Conservation (phyloP, 108 stramenopile species). For the Hondaea fermentalgiana region DNA sequence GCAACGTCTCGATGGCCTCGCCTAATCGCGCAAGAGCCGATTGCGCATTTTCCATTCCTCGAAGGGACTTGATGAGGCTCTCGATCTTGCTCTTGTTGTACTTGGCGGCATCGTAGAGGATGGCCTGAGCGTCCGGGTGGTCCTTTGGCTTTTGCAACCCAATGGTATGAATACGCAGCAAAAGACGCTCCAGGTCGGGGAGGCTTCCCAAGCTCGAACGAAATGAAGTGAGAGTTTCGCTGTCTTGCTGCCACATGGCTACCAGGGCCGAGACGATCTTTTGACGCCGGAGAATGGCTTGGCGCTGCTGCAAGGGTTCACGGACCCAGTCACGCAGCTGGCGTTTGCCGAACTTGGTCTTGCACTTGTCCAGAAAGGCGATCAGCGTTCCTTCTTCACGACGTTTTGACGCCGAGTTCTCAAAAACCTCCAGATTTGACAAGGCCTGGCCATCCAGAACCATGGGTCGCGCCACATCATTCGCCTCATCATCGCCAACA, state of each 20-base stretch:
- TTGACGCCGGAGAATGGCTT: constrained; percentile 77
- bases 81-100: constrained; percentile 87
- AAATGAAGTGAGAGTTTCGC: constrained; percentile 64
- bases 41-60: constrained; percentile 57
- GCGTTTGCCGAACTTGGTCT: constrained; percentile 81
- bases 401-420: constrained; percentile 52
- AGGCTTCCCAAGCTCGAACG: constrained; percentile 52
- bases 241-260: constrained; percentile 25
- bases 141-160: constrained; percentile 37
- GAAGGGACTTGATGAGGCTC: constrained; percentile 67
- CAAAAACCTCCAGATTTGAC: constrained; percentile 85
- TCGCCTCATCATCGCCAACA: neutral
- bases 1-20: constrained; percentile 18
- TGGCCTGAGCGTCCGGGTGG: constrained; percentile 88
- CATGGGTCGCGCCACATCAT: constrained; percentile 40
- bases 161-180: constrained; percentile 84
- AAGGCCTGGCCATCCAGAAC: constrained; percentile 87
- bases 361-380: constrained; percentile 74
- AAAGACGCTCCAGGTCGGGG: constrained; percentile 87
- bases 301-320: constrained; percentile 71
- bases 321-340: constrained; percentile 87
- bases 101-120: constrained; percentile 78
- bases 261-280: constrained; percentile 86
- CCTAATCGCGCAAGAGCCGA: constrained; percentile 69
- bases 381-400: constrained; percentile 69